Conservation (phyloP, 345 rosid genomes). For the Eucalyptus marginata region DNA sequence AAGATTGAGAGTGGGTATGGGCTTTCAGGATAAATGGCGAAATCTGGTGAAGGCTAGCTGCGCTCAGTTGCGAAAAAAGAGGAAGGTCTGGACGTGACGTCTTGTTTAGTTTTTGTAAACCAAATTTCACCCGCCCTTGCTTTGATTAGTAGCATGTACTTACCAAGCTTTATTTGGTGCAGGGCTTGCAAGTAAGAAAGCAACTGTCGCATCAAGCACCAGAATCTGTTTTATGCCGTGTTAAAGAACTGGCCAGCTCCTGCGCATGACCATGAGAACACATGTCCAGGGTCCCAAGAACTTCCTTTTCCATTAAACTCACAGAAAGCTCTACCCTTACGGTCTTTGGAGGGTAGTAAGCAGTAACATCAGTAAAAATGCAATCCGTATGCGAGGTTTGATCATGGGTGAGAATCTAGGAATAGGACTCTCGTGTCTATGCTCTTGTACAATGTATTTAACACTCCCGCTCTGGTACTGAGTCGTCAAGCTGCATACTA, state of each 20-base stretch:
- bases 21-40: conserved; percentile 25
- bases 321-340: not conserved
- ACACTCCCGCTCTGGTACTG: not conserved
- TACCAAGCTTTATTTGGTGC: not conserved
- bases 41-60: conserved; percentile 16
- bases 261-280: not conserved
- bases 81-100: not conserved
- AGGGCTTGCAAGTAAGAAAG: conserved; percentile 3
- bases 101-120: not conserved
- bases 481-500: not conserved
- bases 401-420: not conserved
- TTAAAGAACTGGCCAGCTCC: not conserved
- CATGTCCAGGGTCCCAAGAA: not conserved
- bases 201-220: conserved; percentile 6
- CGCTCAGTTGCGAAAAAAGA: conserved; percentile 2
- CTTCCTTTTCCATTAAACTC: not conserved
- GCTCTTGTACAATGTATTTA: not conserved
- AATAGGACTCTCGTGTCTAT: not conserved
- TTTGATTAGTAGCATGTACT: not conserved
- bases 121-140: not conserved
- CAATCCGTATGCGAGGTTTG: not conserved
- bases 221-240: conserved; percentile 5
- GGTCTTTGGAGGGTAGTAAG: not conserved
- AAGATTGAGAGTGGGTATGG: not conserved
- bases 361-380: not conserved